phyloP scores from a whole-genome alignment of 2,329 filamentous ascomycete species.

The Rosellinia necatrix region DNA sequence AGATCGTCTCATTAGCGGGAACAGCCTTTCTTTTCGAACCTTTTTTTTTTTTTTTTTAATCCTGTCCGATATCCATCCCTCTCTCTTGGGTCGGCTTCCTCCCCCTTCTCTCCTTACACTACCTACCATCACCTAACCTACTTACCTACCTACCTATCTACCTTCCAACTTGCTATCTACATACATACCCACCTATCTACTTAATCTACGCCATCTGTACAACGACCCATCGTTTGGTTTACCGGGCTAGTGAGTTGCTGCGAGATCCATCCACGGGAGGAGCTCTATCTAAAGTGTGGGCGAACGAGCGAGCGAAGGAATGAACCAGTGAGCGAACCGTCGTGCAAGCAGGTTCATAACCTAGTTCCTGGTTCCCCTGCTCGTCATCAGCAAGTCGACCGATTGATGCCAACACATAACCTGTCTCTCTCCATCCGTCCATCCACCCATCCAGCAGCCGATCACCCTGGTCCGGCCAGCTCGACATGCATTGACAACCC shows the following conservation, averaged over 20 bases:
- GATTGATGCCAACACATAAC: constrained; percentile 24
- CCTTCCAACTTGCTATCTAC: too few relatives aligned
- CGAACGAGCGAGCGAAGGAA: constrained; percentile 16
- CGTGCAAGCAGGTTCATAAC: too few relatives aligned
- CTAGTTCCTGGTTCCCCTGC: constrained; percentile 4
- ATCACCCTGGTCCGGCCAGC: constrained; percentile 25
- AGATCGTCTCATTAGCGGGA: constrained; percentile 19
- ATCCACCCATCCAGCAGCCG: constrained; percentile 10
- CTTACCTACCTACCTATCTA: constrained; percentile 1
- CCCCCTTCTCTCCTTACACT: not conserved
- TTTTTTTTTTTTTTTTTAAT: constrained; percentile 7
- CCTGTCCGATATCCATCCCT: too few relatives aligned
- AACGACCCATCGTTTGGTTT: too few relatives aligned
- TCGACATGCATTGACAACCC: constrained; percentile 33
- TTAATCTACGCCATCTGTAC: too few relatives aligned
- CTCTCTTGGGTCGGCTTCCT: not conserved
- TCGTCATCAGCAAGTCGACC: constrained; percentile 13
- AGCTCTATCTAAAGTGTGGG: not conserved
- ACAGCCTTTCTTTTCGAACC: constrained; percentile 12
- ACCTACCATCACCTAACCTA: too few relatives aligned
- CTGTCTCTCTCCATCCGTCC: constrained; percentile 15
- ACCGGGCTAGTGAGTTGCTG: too few relatives aligned
- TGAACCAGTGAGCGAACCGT: constrained; percentile 17
- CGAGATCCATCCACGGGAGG: too few relatives aligned
- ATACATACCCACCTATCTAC: too few relatives aligned